Conservation (phyloP, 2,329 filamentous ascomycete species). For the Metarhizium rileyi region DNA sequence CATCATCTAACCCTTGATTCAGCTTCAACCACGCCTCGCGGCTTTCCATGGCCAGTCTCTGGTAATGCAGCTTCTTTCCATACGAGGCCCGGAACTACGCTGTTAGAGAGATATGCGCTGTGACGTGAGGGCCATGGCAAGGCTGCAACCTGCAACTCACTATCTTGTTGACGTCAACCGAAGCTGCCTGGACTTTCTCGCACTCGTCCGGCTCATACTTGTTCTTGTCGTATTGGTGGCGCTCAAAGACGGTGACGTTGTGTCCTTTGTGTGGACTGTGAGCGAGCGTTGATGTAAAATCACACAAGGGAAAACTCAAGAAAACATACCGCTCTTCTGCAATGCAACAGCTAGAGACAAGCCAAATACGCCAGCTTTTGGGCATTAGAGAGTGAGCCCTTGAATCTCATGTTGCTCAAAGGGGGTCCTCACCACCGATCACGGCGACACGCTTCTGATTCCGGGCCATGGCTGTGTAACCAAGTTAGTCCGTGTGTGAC, state of each 20-base stretch:
- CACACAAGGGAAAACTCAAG: not conserved
- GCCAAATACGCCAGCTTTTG: conserved; percentile 15
- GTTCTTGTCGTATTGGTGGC: conserved; percentile 12
- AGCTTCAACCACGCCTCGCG: conserved; percentile 14
- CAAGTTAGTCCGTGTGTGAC: not conserved
- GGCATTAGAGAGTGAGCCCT: not conserved
- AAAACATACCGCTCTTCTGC: conserved; percentile 11
- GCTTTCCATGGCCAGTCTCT: conserved; percentile 15
- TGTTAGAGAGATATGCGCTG: not conserved
- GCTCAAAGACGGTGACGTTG: conserved; percentile 14
- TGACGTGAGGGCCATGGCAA: too few species aligned
- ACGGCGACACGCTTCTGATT: conserved; percentile 8
- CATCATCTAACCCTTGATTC: conserved; percentile 6
- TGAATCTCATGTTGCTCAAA: not conserved
- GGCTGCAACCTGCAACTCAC: conserved; percentile 4
- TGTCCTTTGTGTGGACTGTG: conserved; percentile 2
- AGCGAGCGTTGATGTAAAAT: not conserved
- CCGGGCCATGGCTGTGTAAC: not conserved
- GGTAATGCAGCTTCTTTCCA: conserved; percentile 15
- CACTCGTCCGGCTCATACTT: conserved; percentile 10
- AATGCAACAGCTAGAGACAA: conserved; percentile 15
- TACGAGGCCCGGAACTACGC: conserved; percentile 16
- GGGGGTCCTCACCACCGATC: conserved; percentile 6
- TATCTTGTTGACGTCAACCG: conserved; percentile 18
- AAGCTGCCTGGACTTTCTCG: conserved; percentile 13